These are phyloP conservation scores for Nakazawaea pomicola DNA, from an alignment of 805 yeast species.

Conservation along the genomic window DNA sequence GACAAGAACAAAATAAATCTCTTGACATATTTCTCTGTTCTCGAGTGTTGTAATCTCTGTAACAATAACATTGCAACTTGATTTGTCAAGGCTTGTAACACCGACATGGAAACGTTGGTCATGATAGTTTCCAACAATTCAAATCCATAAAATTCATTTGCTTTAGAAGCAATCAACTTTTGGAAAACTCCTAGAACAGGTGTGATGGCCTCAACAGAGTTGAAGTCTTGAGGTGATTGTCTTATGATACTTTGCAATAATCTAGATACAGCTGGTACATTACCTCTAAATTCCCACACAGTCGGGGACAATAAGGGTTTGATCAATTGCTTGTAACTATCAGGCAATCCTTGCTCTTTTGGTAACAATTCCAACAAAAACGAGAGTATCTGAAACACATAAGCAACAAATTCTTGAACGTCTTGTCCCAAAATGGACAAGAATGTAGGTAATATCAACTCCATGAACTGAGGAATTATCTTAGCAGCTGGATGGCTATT, in stretches of 20 bases:
- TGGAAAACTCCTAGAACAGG: slow-evolving; percentile 97
- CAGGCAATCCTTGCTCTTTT: slow-evolving; percentile 47
- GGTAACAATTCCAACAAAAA: slow-evolving; percentile 65
- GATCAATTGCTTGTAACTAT: slow-evolving; percentile 56
- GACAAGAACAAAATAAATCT: slow-evolving; percentile 62
- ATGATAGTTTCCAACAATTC: slow-evolving; percentile 75
- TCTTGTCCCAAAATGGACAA: slow-evolving; percentile 68
- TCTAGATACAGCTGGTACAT: slow-evolving; percentile 88
- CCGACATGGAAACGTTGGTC: slow-evolving; percentile 43
- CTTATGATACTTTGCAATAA: slow-evolving; percentile 62
- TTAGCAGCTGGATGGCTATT: slow-evolving; percentile 26
- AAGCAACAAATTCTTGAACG: slow-evolving; percentile 91
- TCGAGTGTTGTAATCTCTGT: slow-evolving; percentile 73
- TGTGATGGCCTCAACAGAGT: slow-evolving; percentile 38
- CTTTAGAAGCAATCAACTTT: slow-evolving; percentile 79
- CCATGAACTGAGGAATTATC: slow-evolving; percentile 36
- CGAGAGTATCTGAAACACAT: slow-evolving; percentile 86
- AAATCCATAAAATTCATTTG: slow-evolving; percentile 77
- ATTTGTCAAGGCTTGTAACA: slow-evolving; percentile 50
- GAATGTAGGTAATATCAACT: slow-evolving; percentile 59
- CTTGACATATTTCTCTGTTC: slow-evolving; percentile 78
- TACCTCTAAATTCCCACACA: slow-evolving; percentile 91
- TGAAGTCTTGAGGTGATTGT: slow-evolving; percentile 39
- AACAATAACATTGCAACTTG: slow-evolving; percentile 74
- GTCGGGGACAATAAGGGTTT: slow-evolving; percentile 85